phyloP scores from a whole-genome alignment of 257 asterid genomes.

The Nicotiana attenuata region DNA sequence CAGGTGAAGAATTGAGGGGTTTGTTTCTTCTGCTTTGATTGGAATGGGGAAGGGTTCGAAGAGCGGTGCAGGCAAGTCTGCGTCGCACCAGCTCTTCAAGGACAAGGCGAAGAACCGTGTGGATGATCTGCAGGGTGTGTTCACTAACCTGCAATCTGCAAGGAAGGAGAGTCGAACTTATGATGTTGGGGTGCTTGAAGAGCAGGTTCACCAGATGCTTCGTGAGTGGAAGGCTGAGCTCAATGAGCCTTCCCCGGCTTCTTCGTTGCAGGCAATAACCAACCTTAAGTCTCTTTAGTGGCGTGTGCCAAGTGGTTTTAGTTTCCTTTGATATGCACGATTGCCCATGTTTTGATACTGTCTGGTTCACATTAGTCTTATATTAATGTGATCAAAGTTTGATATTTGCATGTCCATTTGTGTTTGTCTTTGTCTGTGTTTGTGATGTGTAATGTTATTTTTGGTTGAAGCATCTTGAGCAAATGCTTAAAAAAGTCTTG shows the following conservation, averaged over 20 bases:
- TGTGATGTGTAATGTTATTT: not conserved
- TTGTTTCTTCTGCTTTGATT: conserved; percentile 16
- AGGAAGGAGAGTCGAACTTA: conserved; percentile 83
- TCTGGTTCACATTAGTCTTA: not conserved
- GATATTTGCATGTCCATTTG: not conserved
- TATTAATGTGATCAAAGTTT: not conserved
- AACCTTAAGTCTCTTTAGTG: not conserved
- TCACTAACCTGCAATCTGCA: conserved; percentile 75
- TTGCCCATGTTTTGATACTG: not conserved
- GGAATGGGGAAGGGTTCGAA: conserved; percentile 77
- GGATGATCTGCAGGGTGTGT: conserved; percentile 94
- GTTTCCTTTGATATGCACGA: not conserved
- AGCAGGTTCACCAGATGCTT: conserved; percentile 96
- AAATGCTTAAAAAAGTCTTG: not conserved
- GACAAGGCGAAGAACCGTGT: conserved; percentile 91
- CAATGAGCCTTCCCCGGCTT: conserved; percentile 91
- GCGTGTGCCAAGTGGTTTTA: not conserved
- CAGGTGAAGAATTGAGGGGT: conserved; percentile 32
- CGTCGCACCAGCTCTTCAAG: conserved; percentile 88
- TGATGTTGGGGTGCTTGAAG: conserved; percentile 84
- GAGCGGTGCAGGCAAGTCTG: conserved; percentile 73
- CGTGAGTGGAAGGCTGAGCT: conserved; percentile 97
- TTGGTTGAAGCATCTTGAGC: not conserved
- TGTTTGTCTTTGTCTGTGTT: not conserved
- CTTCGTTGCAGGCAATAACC: conserved; percentile 74